Base-by-base conservation (phyloP, 169 alveolate genomes). In the Eimeria acervulina region DNA sequence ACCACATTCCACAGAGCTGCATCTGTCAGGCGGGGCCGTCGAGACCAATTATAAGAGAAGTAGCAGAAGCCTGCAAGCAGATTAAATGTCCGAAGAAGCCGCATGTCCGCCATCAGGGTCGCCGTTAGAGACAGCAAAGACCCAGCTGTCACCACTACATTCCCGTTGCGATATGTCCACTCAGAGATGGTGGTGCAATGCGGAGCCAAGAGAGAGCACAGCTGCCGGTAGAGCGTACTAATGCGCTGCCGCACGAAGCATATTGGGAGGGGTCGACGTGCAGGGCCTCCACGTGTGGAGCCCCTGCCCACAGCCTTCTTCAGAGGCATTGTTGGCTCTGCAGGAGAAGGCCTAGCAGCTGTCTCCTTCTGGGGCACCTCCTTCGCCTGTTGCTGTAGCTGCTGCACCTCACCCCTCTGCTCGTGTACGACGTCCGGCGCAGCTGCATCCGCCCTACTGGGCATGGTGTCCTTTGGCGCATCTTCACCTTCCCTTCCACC, bases 1-100 rank as follows among this genome's bases (percentile, higher is more conserved):
- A 92, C 95, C 52, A 92, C 84, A 76, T 92, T 92, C 95, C 95
- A 92, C 68, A 83, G 15, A 36, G 95, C 95, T 10, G 95, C 95
- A 59, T 92, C 95, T 23, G 92, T 80, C 70, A 76, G 72, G 40
- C 89, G 90, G 36, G 95, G 95, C 51, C 92, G 78, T 36, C 95
- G 63, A 17, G 95, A 55, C 91, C 81, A 92, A 40, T 92, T 92
- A 61, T 92, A 92, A 13, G 95, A 92, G 23, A 92, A 92, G 83
- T 74, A 92, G 47, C 95, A 92, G 21, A 92, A 28, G 3, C 95
- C 95, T 31, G 95, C 95, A 38, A 92, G 91, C 31, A 92, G 68
- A 36, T 92, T 92, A 61, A 92, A 92, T 51, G 83, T 55, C 66
- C 95, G 95, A 38, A 92, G 91, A 55, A 92, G 91, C 44, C 95